These are phyloP conservation scores for Coniophora puteana DNA, from an alignment of 1,284 basidiomycete genomes.

Conservation along the genomic window DNA sequence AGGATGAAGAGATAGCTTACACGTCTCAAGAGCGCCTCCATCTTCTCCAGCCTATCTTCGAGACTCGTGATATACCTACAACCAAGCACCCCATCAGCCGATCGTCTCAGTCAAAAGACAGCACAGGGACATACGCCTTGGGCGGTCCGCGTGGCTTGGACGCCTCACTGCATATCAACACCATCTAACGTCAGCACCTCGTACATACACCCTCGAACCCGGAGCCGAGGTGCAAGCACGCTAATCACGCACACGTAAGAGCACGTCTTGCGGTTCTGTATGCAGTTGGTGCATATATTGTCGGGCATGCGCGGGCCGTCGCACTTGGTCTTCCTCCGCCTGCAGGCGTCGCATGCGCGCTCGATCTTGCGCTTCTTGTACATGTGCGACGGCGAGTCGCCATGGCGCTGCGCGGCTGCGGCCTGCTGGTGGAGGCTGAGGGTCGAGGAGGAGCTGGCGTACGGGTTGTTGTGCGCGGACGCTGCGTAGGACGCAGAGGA, in stretches of 20 bases:
- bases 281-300: constrained; percentile 71
- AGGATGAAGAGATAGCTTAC: constrained; percentile 36
- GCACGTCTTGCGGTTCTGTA: constrained; percentile 59
- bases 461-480: constrained; percentile 2
- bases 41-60: constrained; percentile 70
- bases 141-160: constrained; percentile 82
- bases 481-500: constrained; percentile 5
- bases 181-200: background rate
- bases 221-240: constrained; percentile 5
- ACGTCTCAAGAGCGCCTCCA: constrained; percentile 67
- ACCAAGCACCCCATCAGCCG: constrained; percentile 1
- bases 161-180: constrained; percentile 44
- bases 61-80: constrained; percentile 70
- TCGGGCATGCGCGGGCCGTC: constrained; percentile 60
- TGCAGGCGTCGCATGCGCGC: constrained; percentile 69
- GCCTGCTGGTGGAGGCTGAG: constrained; percentile 13
- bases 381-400: too few species aligned
- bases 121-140: constrained; percentile 58
- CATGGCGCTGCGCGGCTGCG: too few species aligned
- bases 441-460: constrained; percentile 6
- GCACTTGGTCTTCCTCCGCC: constrained; percentile 65
- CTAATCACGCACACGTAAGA: constrained; percentile 62
- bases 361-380: constrained; percentile 56
- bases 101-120: background rate
- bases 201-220: too few species aligned